phyloP scores from a whole-genome alignment of 768 basidiomycete species.

The Punctularia strigosozonata region DNA sequence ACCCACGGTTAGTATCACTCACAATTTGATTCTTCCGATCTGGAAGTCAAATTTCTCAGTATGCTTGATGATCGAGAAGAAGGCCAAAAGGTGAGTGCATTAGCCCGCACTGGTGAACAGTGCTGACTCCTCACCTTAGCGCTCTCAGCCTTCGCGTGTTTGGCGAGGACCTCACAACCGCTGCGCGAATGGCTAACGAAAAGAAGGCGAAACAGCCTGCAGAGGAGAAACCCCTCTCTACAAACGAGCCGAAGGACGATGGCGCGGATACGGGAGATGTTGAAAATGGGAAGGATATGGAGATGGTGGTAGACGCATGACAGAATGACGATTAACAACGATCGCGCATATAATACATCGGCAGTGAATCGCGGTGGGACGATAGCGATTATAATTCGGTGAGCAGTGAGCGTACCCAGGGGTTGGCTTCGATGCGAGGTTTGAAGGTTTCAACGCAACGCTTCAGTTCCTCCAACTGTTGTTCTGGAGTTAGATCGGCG shows the following conservation, averaged over 20 bases:
- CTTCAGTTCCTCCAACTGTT: conserved; percentile 36
- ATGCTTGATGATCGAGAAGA: conserved; percentile 92
- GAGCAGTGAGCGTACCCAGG: conserved; percentile 64
- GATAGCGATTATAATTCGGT: conserved; percentile 19
- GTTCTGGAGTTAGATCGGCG: conserved; percentile 24
- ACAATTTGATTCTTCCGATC: conserved; percentile 81
- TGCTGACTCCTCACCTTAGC: conserved; percentile 26
- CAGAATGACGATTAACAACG: too few relatives aligned
- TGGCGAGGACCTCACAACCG: conserved; percentile 60
- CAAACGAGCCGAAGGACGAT: background rate
- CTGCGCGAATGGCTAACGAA: conserved; percentile 25
- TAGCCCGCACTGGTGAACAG: background rate
- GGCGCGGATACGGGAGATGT: background rate
- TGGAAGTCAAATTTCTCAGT: conserved; percentile 90
- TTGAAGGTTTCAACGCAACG: conserved; percentile 53
- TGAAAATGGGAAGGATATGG: background rate
- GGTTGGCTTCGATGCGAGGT: conserved; percentile 62
- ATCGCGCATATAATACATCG: too few relatives aligned
- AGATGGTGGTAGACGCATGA: background rate
- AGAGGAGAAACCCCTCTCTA: background rate
- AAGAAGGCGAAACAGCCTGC: conserved; percentile 11
- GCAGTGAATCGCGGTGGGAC: too few relatives aligned
- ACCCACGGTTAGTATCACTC: conserved; percentile 17
- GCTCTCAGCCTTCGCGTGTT: conserved; percentile 82
- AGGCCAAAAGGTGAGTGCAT: conserved; percentile 71